phyloP scores from a whole-genome alignment of 2,329 filamentous ascomycete species.

The Anthostomella pinea region DNA sequence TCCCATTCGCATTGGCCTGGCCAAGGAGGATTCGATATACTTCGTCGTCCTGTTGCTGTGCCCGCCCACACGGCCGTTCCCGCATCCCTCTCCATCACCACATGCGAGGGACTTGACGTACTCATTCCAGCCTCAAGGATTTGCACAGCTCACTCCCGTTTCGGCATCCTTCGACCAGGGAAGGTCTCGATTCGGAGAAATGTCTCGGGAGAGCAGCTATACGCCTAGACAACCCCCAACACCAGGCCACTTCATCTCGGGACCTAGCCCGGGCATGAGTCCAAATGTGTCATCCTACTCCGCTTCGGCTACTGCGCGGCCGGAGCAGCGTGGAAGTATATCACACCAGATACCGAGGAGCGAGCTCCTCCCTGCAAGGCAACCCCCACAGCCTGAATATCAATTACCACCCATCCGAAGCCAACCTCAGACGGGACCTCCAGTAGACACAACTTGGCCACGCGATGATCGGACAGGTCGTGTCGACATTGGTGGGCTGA shows the following conservation, averaged over 20 bases:
- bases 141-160: conserved; percentile 44
- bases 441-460: conserved; percentile 32
- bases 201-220: conserved; percentile 31
- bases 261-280: conserved; percentile 35
- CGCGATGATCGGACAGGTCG: conserved; percentile 52
- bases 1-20: conserved; percentile 53
- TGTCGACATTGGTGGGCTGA: conserved; percentile 60
- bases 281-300: conserved; percentile 45
- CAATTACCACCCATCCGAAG: conserved; percentile 41
- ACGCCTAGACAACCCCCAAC: conserved; percentile 31
- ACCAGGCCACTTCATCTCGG: conserved; percentile 33
- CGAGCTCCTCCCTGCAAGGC: conserved; percentile 39
- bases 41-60: conserved; percentile 55
- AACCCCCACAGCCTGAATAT: conserved; percentile 34
- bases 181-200: conserved; percentile 38
- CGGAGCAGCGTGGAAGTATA: conserved; percentile 45
- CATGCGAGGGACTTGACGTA: conserved; percentile 42
- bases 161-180: conserved; percentile 47
- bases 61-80: conserved; percentile 35
- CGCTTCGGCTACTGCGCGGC: conserved; percentile 43
- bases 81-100: conserved; percentile 45
- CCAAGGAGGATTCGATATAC: conserved; percentile 60
- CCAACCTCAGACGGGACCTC: conserved; percentile 26
- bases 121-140: conserved; percentile 40
- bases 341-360: conserved; percentile 54